Evolutionary conservation across 2,329 filamentous ascomycete species (phyloP).

Genomic region (Cryphonectria parasitica): DNA sequence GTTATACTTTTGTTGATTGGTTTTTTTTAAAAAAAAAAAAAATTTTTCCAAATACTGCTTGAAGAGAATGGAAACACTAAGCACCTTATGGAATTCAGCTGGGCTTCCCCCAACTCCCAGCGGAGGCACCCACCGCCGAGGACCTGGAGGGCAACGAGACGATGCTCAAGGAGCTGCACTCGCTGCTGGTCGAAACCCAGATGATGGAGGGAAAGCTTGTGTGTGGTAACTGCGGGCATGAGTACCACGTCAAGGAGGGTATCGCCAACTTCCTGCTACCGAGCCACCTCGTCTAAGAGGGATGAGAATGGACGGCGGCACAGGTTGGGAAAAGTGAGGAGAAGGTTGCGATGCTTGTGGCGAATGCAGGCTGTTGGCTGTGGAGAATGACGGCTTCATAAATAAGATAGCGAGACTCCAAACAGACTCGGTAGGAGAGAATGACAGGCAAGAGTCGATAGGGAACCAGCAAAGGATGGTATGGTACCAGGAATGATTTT

Average conservation of each 20-base stretch:
- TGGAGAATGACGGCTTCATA: neutral
- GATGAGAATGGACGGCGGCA: neutral
- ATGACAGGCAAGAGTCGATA: neutral
- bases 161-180: conserved; percentile 77
- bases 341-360: neutral
- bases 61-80: conserved; percentile 17
- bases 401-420: neutral
- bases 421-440: neutral
- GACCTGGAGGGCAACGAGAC: conserved; percentile 69
- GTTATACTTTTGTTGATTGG: conserved; percentile 28
- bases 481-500: conserved; percentile 4
- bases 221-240: conserved; percentile 89
- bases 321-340: neutral
- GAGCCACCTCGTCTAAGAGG: conserved; percentile 76
- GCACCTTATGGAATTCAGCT: conserved; percentile 55
- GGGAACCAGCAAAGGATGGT: neutral
- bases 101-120: conserved; percentile 75
- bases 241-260: conserved; percentile 93
- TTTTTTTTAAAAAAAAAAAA: too few relatives aligned
- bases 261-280: conserved; percentile 96
- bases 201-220: conserved; percentile 87
- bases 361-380: neutral
- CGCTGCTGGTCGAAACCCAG: conserved; percentile 84
- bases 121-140: conserved; percentile 63
- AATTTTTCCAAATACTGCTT: neutral